Evolutionary conservation across 129 eudicot species (phyloP).

Genomic region (Sambucus nigra): DNA sequence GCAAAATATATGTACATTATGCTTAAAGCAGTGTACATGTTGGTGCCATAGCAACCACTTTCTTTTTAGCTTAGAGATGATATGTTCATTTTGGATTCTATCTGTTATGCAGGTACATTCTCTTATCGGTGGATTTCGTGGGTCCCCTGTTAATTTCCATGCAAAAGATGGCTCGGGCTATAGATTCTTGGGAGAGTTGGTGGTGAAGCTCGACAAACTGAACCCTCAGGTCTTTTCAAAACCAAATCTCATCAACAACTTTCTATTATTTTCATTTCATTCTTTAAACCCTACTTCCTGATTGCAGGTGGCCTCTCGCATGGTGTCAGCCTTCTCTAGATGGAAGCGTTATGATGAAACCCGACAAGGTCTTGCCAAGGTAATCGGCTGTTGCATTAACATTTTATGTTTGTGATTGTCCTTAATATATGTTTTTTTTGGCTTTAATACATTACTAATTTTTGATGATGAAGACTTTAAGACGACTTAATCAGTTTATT

Average conservation of each 20-base stretch:
- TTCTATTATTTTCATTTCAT: neutral
- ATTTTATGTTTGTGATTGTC: neutral
- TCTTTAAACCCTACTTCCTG: constrained; percentile 1
- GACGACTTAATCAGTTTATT: no score
- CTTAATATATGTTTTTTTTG: no score
- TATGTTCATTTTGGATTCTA: neutral
- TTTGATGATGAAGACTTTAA: no score
- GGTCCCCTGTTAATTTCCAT: constrained; percentile 85
- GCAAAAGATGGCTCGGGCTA: constrained; percentile 93
- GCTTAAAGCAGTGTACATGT: no score
- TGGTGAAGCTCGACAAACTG: constrained; percentile 80
- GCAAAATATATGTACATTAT: no score
- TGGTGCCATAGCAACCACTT: no score
- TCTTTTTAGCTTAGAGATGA: neutral
- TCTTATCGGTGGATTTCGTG: constrained; percentile 82
- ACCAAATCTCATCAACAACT: neutral
- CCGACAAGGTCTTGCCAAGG: constrained; percentile 83
- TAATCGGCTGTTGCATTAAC: constrained; percentile 13
- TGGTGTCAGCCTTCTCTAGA: constrained; percentile 96
- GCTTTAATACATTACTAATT: no score
- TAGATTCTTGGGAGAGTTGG: constrained; percentile 79
- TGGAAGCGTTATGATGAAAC: constrained; percentile 94
- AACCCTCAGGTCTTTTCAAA: constrained; percentile 77
- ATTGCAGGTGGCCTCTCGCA: constrained; percentile 70
- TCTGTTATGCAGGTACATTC: constrained; percentile 55